Evolutionary conservation across 2,329 filamentous ascomycete species (phyloP).

Genomic region (Anthostomella pinea): DNA sequence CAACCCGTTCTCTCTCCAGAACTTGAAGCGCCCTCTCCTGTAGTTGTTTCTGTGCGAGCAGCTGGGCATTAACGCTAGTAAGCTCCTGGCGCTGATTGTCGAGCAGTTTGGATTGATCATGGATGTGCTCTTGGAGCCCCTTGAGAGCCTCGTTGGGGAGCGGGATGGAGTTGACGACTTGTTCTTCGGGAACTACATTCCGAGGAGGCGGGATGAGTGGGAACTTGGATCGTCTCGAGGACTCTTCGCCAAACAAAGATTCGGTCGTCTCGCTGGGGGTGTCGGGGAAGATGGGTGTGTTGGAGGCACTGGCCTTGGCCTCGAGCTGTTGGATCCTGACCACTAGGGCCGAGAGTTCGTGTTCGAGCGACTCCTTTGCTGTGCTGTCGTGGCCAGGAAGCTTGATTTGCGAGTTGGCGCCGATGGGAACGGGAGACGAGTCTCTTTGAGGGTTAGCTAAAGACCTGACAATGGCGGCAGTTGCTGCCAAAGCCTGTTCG

Average conservation of each 20-base stretch:
- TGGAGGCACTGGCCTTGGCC: slow-evolving; percentile 64
- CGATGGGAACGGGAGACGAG: slow-evolving; percentile 38
- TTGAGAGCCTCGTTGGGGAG: slow-evolving; percentile 81
- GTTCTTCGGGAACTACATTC: slow-evolving; percentile 33
- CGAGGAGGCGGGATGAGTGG: slow-evolving; percentile 40
- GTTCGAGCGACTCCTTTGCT: slow-evolving; percentile 77
- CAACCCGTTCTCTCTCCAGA: slow-evolving; percentile 84
- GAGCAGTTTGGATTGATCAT: slow-evolving; percentile 90
- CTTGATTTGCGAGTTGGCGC: slow-evolving; percentile 52
- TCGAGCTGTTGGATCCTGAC: slow-evolving; percentile 80
- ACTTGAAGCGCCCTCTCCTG: slow-evolving; percentile 79
- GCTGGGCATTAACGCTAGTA: slow-evolving; percentile 78
- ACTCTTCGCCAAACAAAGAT: slow-evolving; percentile 60
- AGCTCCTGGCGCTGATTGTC: slow-evolving; percentile 84
- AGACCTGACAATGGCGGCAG: slow-evolving; percentile 51
- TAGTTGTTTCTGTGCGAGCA: slow-evolving; percentile 80
- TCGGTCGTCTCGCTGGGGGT: slow-evolving; percentile 74
- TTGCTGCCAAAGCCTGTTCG: slow-evolving; percentile 53
- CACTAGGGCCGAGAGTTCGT: slow-evolving; percentile 76
- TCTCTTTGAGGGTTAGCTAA: slow-evolving; percentile 46
- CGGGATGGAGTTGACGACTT: slow-evolving; percentile 42
- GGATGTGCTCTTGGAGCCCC: slow-evolving; percentile 84
- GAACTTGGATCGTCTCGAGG: slow-evolving; percentile 46
- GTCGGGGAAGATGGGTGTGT: slow-evolving; percentile 64
- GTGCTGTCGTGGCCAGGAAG: slow-evolving; percentile 74